Conservation (phyloP, 225 moss, liverwort and hornwort genomes). For the Antitrichia curtipendula region DNA sequence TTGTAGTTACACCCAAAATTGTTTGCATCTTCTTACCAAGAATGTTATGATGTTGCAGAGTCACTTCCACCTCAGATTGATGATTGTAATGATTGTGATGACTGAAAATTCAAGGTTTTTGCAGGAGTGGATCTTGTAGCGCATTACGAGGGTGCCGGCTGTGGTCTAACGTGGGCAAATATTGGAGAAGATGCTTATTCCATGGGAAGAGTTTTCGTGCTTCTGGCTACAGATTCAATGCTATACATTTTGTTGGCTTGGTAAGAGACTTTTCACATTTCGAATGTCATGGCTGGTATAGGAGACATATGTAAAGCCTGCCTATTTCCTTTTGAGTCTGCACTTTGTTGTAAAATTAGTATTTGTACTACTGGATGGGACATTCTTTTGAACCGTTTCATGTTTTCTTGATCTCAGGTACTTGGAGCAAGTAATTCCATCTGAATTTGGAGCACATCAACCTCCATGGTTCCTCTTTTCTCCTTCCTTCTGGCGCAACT, state of each 20-base stretch:
- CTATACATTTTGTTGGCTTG: conserved; percentile 64
- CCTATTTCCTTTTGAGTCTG: background rate
- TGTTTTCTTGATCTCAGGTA: conserved; percentile 42
- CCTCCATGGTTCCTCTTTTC: conserved; percentile 67
- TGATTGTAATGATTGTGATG: background rate
- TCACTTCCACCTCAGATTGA: background rate
- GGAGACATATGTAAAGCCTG: background rate
- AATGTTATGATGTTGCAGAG: background rate
- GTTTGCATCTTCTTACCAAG: background rate
- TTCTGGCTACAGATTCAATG: conserved; percentile 51
- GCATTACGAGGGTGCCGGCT: conserved; percentile 56
- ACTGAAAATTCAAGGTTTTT: background rate
- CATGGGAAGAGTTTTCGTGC: conserved; percentile 57
- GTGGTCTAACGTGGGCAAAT: conserved; percentile 64
- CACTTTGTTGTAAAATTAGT: background rate
- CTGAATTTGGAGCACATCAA: conserved; percentile 55
- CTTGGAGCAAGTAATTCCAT: conserved; percentile 80
- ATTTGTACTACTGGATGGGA: background rate
- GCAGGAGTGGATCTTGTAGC: conserved; percentile 84
- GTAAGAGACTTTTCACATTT: conserved; percentile 26
- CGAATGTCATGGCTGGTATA: background rate
- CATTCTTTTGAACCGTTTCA: background rate
- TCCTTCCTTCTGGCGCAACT: conserved; percentile 52
- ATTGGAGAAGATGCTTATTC: conserved; percentile 64
- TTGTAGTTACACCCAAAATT: background rate